phyloP scores from a whole-genome alignment of 2,329 filamentous ascomycete genomes.

The Bipolaris gigantea region DNA sequence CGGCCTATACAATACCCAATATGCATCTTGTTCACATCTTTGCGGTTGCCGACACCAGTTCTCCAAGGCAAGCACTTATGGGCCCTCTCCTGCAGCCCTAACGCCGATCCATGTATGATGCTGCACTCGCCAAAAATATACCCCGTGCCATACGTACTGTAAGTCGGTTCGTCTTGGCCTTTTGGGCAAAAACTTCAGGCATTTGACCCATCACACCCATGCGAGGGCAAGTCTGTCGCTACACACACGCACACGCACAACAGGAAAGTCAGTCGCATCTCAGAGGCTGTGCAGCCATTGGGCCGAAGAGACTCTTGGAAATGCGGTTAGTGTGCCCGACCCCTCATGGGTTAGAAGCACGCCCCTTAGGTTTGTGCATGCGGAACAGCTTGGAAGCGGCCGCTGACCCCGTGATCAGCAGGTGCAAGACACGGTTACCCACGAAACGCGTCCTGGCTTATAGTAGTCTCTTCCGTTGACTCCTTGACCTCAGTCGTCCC shows the following conservation, averaged over 20 bases:
- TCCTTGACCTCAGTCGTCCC: background rate
- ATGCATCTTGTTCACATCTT: background rate
- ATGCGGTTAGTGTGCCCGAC: background rate
- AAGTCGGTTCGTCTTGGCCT: background rate
- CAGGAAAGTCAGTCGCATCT: too few species aligned
- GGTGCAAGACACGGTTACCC: constrained; percentile 13
- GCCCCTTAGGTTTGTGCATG: background rate
- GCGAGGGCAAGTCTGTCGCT: background rate
- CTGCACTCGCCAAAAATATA: background rate
- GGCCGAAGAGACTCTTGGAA: background rate
- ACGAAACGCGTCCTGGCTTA: constrained; percentile 15
- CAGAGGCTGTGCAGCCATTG: background rate
- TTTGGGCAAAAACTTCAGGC: background rate
- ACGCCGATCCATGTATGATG: background rate
- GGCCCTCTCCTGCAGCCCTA: background rate
- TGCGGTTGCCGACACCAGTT: background rate
- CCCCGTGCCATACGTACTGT: background rate
- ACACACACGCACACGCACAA: too few species aligned
- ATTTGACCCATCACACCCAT: background rate
- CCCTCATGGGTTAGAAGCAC: background rate
- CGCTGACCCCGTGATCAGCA: background rate
- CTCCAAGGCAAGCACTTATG: background rate
- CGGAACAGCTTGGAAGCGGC: constrained; percentile 8
- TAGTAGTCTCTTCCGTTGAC: constrained; percentile 1
- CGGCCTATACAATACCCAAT: too few species aligned